These are phyloP conservation scores for Moricandia arvensis DNA, from an alignment of 345 rosid species.

Conservation along the genomic window DNA sequence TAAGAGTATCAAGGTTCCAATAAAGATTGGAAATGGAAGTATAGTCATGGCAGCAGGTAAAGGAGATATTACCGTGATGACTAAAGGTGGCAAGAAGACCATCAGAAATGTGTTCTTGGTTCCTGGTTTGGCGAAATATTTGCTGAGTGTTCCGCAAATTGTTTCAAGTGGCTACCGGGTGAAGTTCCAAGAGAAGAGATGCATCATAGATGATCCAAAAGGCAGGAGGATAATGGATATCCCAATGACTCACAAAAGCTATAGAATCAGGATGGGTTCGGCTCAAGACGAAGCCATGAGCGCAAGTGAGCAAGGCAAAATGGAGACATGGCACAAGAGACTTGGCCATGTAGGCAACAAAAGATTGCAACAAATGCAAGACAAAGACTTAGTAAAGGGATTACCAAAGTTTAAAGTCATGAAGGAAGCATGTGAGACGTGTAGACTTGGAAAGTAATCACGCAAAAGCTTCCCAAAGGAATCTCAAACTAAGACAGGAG, in stretches of 20 bases:
- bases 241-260: not conserved
- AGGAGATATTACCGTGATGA: not conserved
- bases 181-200: not conserved
- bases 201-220: not conserved
- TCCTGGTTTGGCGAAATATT: not conserved
- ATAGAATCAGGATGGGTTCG: not conserved
- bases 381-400: too few species aligned
- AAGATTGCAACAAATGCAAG: too few species aligned
- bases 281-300: not conserved
- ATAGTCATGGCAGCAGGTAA: not conserved
- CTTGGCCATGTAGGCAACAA: too few species aligned
- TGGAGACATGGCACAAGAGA: too few species aligned
- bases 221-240: not conserved
- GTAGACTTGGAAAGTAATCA: too few species aligned
- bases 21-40: not conserved
- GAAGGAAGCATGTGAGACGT: too few species aligned
- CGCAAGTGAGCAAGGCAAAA: too few species aligned
- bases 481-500: too few species aligned
- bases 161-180: not conserved
- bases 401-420: too few species aligned
- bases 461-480: not conserved
- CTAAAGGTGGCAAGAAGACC: not conserved
- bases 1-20: not conserved
- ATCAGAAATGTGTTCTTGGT: not conserved
- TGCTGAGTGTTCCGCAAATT: not conserved